phyloP scores from a whole-genome alignment of 805 yeast species.

The Candida michaelii region DNA sequence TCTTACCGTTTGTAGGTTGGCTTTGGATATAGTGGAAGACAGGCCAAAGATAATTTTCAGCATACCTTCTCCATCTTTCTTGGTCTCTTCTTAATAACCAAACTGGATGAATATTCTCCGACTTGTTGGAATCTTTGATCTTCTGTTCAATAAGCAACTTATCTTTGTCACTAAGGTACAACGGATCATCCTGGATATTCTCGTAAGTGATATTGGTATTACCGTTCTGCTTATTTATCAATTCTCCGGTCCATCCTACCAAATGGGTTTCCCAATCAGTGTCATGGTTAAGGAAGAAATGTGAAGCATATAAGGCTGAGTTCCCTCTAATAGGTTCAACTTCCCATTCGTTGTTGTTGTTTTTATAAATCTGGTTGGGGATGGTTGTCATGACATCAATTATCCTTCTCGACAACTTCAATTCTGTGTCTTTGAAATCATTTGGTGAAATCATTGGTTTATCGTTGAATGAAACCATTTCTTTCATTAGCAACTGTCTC shows the following conservation, averaged over 20 bases:
- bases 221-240: constrained; percentile 37
- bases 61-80: constrained; percentile 81
- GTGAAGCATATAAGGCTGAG: constrained; percentile 78
- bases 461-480: constrained; percentile 16
- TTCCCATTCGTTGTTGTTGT: constrained; percentile 48
- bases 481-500: constrained; percentile 11
- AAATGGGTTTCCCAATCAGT: constrained; percentile 85
- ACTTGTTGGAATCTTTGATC: constrained; percentile 46
- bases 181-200: constrained; percentile 57
- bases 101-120: constrained; percentile 72
- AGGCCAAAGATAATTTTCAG: constrained; percentile 92
- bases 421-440: constrained; percentile 21
- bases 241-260: constrained; percentile 96
- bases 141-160: constrained; percentile 49
- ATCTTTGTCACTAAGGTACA: constrained; percentile 56
- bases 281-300: constrained; percentile 59
- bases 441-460: constrained; percentile 25
- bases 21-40: constrained; percentile 90
- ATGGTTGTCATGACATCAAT: constrained; percentile 66
- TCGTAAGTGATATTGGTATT: constrained; percentile 21
- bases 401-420: constrained; percentile 60
- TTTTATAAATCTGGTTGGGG: constrained; percentile 54
- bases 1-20: constrained; percentile 65
- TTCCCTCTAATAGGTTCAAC: constrained; percentile 73
- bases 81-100: constrained; percentile 84